A percentile compares a stretch with the other conserved stretches of the same genome.
These are phyloP conservation scores for Gremmenia infestans DNA, from an alignment of 2,329 filamentous ascomycete species.

Conservation along the genomic window DNA sequence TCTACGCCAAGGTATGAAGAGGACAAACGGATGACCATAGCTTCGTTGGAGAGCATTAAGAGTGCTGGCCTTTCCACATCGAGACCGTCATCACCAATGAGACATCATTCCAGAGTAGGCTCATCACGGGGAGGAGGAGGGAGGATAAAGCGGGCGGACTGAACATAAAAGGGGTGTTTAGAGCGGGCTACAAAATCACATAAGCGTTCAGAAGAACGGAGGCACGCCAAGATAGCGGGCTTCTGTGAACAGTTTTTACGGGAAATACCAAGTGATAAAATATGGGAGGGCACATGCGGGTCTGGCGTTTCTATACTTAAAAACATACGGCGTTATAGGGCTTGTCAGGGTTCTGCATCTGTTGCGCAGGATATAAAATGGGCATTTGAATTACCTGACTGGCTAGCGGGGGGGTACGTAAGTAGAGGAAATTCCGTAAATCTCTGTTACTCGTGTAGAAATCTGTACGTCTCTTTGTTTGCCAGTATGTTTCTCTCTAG, in stretches of 20 bases:
- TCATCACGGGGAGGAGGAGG: constrained; percentile 28
- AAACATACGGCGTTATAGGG: not conserved
- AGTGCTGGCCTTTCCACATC: constrained; percentile 48
- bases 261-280: not conserved
- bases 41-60: constrained; percentile 30
- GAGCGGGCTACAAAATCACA: not conserved
- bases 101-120: constrained; percentile 38
- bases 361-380: not conserved
- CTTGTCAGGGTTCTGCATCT: not conserved
- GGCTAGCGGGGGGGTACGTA: not conserved
- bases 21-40: constrained; percentile 27
- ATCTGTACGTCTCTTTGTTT: not conserved
- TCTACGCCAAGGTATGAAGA: constrained; percentile 30
- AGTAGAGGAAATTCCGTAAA: not conserved
- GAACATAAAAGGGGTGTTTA: constrained; percentile 1
- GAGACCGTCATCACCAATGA: constrained; percentile 42
- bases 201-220: not conserved
- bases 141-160: constrained; percentile 36
- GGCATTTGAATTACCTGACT: not conserved
- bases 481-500: not conserved
- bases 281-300: not conserved
- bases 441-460: not conserved
- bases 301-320: not conserved
- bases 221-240: constrained; percentile 1
- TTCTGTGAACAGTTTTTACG: not conserved